Base-by-base conservation (phyloP, 2,329 filamentous ascomycete genomes). In the Sporothrix curviconia region DNA sequence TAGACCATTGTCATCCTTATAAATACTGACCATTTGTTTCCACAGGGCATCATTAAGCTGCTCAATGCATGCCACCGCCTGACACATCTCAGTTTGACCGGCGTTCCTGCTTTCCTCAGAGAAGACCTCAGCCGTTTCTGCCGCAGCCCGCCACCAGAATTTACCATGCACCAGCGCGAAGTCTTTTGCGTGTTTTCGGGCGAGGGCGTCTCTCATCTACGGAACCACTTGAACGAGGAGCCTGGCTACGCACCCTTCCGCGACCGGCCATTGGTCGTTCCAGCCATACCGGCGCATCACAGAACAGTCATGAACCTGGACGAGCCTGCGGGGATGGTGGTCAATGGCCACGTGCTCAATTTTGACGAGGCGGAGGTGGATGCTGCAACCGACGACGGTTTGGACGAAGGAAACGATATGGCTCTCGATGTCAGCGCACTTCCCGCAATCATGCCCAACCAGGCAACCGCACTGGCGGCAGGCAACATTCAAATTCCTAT, bases 171-270 rank as follows among this genome's bases (percentile, higher is more conserved):
- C 68, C 94, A 99, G 70, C 85, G 94, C 61, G 87, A 92, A 54
- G 90, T 97, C 7, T 99, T 99, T 69, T 99, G 94, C 68, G 94
- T 99, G 55, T 99, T 99, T 71, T 96, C 92, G 1, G 92, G 94
- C 6, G 80, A 83, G 25, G 92, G 92, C 56, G 92, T 99, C 2
- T 76, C 77, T 42, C 82, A 83, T 40, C 82, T 99, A 25, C 86
- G 92, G 42, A 80, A 86, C 28, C 89, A 91, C 67, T 78, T 99
- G 39, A 95, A 91, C 63, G 75, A 70, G 0, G 72, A 75, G 11
- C 69, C 72, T 0, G 71, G 74, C 34, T 83, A 81, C 55, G 73
- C 76, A 40, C 71, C 74, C 3, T 64, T 76, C 7, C 73, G 75
- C 30, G 71, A 76, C 7, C 67, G 57, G 12, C 47, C 64, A 22